Percentiles rank a stretch among this genome's conserved stretches.
Evolutionary conservation across 805 yeast genomes (phyloP).

Genomic region (Candida adriatica): DNA sequence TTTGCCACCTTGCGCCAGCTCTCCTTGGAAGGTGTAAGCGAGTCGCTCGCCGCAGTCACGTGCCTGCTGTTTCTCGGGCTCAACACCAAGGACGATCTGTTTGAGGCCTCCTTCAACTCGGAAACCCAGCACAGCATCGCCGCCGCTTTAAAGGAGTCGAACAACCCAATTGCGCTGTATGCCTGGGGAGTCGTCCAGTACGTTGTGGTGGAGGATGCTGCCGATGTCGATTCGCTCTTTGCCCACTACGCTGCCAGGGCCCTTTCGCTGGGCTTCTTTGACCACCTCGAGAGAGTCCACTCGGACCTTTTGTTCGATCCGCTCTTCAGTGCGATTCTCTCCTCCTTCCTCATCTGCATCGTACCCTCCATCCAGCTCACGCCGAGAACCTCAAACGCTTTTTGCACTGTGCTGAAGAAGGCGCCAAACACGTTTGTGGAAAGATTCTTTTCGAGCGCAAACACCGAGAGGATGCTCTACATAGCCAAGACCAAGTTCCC

Average conservation of each 20-base stretch:
- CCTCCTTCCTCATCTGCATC: slow-evolving; percentile 29
- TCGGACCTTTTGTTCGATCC: slow-evolving; percentile 40
- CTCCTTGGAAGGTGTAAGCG: slow-evolving; percentile 27
- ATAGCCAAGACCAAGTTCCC: slow-evolving; percentile 75
- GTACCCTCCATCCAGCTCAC: slow-evolving; percentile 43
- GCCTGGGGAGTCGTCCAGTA: slow-evolving; percentile 61
- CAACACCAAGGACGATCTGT: slow-evolving; percentile 39
- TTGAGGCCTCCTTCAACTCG: slow-evolving; percentile 33
- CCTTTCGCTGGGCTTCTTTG: slow-evolving; percentile 38
- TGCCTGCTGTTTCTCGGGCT: slow-evolving; percentile 52
- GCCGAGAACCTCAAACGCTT: slow-evolving; percentile 25
- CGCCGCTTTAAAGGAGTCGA: slow-evolving; percentile 28
- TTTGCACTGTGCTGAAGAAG: slow-evolving; percentile 23
- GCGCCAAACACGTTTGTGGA: slow-evolving; percentile 34
- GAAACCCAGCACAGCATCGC: slow-evolving; percentile 34
- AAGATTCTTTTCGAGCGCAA: slow-evolving; percentile 28
- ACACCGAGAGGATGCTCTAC: slow-evolving; percentile 27
- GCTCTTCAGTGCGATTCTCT: slow-evolving; percentile 39
- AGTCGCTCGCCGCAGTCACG: slow-evolving; percentile 40
- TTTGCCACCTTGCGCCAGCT: slow-evolving; percentile 38
- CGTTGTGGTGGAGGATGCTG: slow-evolving; percentile 33
- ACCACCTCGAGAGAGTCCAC: slow-evolving; percentile 35
- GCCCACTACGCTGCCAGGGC: slow-evolving; percentile 21
- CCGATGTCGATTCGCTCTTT: slow-evolving; percentile 12
- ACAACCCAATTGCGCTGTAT: slow-evolving; percentile 47